A percentile compares a stretch with the other conserved stretches of the same genome.
Conservation (phyloP, 169 alveolate species). For the Sarcocystis neurona region DNA sequence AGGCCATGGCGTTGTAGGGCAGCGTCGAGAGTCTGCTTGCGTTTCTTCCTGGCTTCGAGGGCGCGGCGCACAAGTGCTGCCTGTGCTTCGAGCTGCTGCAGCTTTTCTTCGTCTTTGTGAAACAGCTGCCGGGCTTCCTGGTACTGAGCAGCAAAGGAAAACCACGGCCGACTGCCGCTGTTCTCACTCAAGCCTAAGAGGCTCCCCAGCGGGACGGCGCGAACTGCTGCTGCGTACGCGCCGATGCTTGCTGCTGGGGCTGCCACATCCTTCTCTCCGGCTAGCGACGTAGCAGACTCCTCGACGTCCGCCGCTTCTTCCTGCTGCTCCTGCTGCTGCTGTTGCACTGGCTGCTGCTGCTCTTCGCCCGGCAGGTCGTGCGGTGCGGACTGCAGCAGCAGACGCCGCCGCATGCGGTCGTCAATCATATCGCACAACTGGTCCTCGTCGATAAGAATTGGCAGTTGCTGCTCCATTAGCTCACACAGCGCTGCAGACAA, state of each 20-base stretch:
- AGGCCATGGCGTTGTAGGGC: conserved; percentile 4
- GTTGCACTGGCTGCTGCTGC: background rate
- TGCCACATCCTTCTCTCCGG: background rate
- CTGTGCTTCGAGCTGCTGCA: conserved; percentile 4
- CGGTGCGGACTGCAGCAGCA: background rate
- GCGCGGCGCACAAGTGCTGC: background rate
- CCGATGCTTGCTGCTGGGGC: too few relatives aligned
- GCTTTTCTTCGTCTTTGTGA: background rate
- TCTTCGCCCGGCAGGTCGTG: too few relatives aligned
- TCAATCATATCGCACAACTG: background rate
- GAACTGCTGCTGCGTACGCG: background rate
- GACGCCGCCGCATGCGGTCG: conserved; percentile 7
- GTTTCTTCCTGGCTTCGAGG: background rate
- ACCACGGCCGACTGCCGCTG: background rate
- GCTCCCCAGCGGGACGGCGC: background rate
- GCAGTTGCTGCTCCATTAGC: background rate
- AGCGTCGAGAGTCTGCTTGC: background rate
- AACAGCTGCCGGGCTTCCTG: background rate
- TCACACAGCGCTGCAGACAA: background rate
- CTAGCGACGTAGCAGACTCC: background rate
- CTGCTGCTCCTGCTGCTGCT: background rate
- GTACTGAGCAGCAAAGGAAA: background rate
- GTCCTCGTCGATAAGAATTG: background rate
- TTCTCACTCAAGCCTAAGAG: background rate
- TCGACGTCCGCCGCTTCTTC: background rate